Conservation (phyloP, 257 asterid genomes). For the Schizonepeta tenuifolia region DNA sequence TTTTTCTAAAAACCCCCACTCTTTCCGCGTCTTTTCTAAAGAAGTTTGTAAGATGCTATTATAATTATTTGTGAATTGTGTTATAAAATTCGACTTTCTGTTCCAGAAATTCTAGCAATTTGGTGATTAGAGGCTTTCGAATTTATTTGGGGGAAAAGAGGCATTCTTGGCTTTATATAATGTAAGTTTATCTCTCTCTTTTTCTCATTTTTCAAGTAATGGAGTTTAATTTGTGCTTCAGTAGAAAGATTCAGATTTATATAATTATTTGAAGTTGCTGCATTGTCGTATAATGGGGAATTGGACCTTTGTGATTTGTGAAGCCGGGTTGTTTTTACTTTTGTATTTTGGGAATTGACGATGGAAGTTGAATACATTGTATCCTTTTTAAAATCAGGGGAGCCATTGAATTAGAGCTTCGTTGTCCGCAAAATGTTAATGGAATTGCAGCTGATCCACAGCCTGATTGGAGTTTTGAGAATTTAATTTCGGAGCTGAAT, state of each 20-base stretch:
- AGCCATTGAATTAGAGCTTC: slow-evolving; percentile 52
- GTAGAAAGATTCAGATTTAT: not conserved
- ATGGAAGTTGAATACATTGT: slow-evolving; percentile 9
- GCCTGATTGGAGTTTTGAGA: slow-evolving; percentile 85
- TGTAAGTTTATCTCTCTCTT: not conserved
- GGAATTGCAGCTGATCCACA: slow-evolving; percentile 77
- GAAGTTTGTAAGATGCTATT: too few species aligned
- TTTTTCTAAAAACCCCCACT: too few species aligned
- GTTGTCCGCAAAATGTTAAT: slow-evolving; percentile 46
- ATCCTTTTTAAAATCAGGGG: slow-evolving; percentile 52
- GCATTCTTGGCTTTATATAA: not conserved
- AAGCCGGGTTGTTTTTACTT: not conserved
- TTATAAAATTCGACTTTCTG: not conserved
- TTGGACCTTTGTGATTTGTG: slow-evolving; percentile 3
- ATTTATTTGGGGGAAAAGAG: not conserved
- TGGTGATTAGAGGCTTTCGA: not conserved
- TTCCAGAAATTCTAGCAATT: not conserved
- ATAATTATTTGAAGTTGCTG: not conserved
- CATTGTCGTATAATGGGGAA: not conserved
- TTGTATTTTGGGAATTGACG: not conserved
- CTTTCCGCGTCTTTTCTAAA: too few species aligned
- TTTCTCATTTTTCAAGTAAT: not conserved
- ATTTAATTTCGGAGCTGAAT: slow-evolving; percentile 64
- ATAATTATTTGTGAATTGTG: too few species aligned
- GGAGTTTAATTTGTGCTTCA: not conserved